Conservation (phyloP, 805 yeast species). For the Cephaloascus fragrans region DNA sequence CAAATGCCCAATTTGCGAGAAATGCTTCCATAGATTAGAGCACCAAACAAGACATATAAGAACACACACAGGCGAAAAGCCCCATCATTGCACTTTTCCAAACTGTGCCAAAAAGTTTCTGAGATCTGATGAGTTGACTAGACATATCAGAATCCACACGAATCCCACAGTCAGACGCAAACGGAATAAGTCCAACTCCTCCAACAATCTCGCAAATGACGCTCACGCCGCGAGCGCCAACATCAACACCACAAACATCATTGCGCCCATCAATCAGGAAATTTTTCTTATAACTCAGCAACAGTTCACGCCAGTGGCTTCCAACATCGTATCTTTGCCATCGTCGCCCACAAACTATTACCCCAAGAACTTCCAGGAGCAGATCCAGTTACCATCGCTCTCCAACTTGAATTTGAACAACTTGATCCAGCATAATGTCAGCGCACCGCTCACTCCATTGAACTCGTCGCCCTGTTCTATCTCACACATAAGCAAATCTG, state of each 20-base stretch:
- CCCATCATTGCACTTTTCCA: conserved; percentile 75
- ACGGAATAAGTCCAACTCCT: conserved; percentile 15
- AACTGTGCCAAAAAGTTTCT: conserved; percentile 78
- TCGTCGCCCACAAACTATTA: not conserved
- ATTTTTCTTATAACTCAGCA: too few species aligned
- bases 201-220: not conserved
- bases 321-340: not conserved
- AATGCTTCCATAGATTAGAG: conserved; percentile 81
- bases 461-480: not conserved
- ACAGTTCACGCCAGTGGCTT: conserved; percentile 3
- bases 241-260: not conserved
- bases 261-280: not conserved
- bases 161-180: conserved; percentile 39
- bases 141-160: conserved; percentile 76
- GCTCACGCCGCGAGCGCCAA: not conserved
- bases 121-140: conserved; percentile 76
- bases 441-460: too few species aligned
- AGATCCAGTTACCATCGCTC: not conserved
- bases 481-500: not conserved
- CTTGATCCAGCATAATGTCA: not conserved
- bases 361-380: not conserved
- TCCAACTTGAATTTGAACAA: not conserved
- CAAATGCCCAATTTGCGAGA: conserved; percentile 74
- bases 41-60: conserved; percentile 89
- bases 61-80: conserved; percentile 91